Evolutionary conservation across 208 protist species (phyloP).

Genomic region (Endotrypanum monterogeii): DNA sequence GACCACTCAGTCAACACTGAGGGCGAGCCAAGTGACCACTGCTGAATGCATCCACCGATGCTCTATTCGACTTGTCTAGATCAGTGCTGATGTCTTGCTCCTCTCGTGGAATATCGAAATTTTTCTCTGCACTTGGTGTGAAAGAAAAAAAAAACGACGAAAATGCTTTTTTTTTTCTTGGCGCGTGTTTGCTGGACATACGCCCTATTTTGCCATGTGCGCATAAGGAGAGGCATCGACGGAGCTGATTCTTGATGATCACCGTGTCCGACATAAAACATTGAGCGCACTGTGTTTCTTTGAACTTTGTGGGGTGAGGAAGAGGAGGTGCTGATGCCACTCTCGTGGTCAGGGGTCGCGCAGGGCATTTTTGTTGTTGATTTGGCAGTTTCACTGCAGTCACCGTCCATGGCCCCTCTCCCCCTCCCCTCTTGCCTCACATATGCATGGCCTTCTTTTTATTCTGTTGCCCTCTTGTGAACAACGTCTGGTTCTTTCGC

Average conservation of each 20-base stretch:
- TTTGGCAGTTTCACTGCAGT: too few relatives aligned
- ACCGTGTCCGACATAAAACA: constrained; percentile 3
- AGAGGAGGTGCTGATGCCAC: not conserved
- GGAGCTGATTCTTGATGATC: constrained; percentile 23
- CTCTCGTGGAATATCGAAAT: not conserved
- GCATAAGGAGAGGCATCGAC: not conserved
- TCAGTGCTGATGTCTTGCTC: not conserved
- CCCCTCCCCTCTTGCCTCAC: too few relatives aligned
- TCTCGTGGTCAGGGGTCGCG: too few relatives aligned
- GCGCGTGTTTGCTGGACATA: too few relatives aligned
- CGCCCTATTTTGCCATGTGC: constrained; percentile 4
- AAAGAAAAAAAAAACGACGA: too few relatives aligned
- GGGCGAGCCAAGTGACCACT: not conserved
- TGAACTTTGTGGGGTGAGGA: not conserved
- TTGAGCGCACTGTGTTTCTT: not conserved
- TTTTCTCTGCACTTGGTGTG: not conserved
- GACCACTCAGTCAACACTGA: constrained; percentile 9
- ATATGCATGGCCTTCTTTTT: too few relatives aligned
- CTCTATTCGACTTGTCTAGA: not conserved
- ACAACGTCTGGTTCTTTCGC: too few relatives aligned
- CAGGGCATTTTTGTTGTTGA: too few relatives aligned
- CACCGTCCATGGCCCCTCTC: too few relatives aligned
- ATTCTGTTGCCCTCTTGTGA: too few relatives aligned
- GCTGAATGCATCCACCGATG: too few relatives aligned
- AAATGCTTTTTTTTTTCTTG: too few relatives aligned